phyloP scores from a whole-genome alignment of 371 early-diverging fungal species.

The Mucor mucedo region DNA sequence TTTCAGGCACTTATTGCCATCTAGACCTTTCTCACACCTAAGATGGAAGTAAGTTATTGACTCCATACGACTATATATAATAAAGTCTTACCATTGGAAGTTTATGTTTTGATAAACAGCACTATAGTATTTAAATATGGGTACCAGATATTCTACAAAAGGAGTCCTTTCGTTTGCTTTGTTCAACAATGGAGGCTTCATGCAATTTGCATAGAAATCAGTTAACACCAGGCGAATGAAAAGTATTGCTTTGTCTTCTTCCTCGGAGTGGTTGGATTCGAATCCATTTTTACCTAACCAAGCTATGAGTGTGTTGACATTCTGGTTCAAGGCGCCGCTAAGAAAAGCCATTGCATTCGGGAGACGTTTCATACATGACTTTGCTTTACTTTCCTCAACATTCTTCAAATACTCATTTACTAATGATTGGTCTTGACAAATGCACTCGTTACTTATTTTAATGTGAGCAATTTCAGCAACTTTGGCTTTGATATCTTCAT shows the following conservation, averaged over 20 bases:
- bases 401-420: conserved; percentile 10
- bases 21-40: conserved; percentile 12
- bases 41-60: neutral
- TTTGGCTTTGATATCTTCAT: neutral
- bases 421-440: conserved; percentile 9
- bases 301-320: conserved; percentile 2
- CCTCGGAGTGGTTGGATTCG: conserved; percentile 8
- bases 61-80: neutral
- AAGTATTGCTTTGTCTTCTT: conserved; percentile 9
- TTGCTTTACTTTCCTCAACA: conserved; percentile 3
- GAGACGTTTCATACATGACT: conserved; percentile 9
- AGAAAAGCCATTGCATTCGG: conserved; percentile 5
- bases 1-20: neutral
- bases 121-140: no score
- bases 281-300: conserved; percentile 17
- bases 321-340: conserved; percentile 4
- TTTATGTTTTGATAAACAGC: conserved; percentile 3
- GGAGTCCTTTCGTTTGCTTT: no score
- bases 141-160: no score
- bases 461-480: neutral
- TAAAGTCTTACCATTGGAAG: conserved; percentile 10
- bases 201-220: conserved; percentile 23
- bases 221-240: conserved; percentile 14
- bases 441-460: neutral
- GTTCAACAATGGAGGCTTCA: neutral